Base-by-base conservation (phyloP, 768 basidiomycete genomes). In the Trametes maxima region DNA sequence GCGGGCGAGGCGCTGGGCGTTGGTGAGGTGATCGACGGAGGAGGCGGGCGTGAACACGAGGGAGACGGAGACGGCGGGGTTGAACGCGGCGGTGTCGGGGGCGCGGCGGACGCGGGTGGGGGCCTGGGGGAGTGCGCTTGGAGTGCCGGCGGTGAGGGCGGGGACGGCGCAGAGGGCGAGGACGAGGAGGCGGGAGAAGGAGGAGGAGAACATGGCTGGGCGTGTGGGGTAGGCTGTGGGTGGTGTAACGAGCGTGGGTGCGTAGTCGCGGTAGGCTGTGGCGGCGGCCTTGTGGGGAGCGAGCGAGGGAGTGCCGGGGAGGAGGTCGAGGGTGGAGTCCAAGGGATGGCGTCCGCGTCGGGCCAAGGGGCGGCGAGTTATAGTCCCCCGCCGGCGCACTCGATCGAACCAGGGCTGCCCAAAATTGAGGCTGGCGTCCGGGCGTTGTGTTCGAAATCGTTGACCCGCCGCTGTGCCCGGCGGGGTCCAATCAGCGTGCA, bases 1-100 rank as follows among this genome's bases (percentile, higher is more conserved):
- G 25, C 63, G 62, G 28, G 64, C 59, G 39, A 69, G 46, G 13
- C 66, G 59, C 54, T 69, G 45, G 11, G 53, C 68, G 60, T 69
- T 69, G 33, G 68, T 64, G 40, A 66, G 50, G 8, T 43, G 42
- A 25, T 25, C 35, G 46, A 54, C 57, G 22, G 16, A 1, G n/a
- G 48, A 22, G 21, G 36, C 28, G 36, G 47, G 44, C 17, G 56
- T 39, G 50, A 69, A 46, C 8, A 60, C 11, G 47, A 57, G 49
- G n/a, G 55, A n/a, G 54, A 33, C 46, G 28, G 42, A 25, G 33
- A 28, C 49, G n/a, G 46, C 10, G 5, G 68, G 68, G 58, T 69
- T 67, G 52, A 65, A 35, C 17, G 36, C 53, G 42, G 13, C 36
- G 25, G 8, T 28, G 12, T 24, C 6, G 43, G 35, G 16, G 17